A percentile compares a stretch with the other conserved stretches of the same genome.
phyloP scores from a whole-genome alignment of 352 stramenopile species.

The Phytophthora colocasiae region DNA sequence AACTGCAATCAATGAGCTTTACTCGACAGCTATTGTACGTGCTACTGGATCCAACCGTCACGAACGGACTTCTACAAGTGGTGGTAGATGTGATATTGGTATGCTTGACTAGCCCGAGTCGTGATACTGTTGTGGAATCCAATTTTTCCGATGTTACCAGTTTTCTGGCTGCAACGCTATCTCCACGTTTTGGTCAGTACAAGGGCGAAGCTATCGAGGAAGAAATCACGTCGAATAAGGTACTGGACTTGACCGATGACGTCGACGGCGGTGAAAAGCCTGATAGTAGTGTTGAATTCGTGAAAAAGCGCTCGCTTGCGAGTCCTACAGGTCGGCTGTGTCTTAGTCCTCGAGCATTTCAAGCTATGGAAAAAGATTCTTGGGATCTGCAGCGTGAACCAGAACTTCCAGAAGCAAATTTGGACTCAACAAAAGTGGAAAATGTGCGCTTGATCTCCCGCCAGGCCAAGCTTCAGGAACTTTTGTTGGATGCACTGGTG shows the following conservation, averaged over 20 bases:
- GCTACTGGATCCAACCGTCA: conserved; percentile 63
- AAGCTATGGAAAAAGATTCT: conserved; percentile 10
- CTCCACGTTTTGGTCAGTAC: conserved; percentile 52
- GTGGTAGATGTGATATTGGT: conserved; percentile 76
- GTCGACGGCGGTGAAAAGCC: conserved; percentile 1
- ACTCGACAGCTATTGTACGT: conserved; percentile 76
- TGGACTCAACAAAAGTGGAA: background rate
- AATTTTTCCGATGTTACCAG: conserved; percentile 75
- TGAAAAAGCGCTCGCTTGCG: conserved; percentile 18
- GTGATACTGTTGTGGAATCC: conserved; percentile 46
- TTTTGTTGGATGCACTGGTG: conserved; percentile 67
- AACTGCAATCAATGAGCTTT: conserved; percentile 72
- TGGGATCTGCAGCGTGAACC: conserved; percentile 12
- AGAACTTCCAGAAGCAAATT: conserved; percentile 4
- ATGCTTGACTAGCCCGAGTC: conserved; percentile 57
- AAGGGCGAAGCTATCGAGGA: conserved; percentile 12
- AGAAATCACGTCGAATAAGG: conserved; percentile 12
- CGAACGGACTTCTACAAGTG: conserved; percentile 55
- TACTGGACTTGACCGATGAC: conserved; percentile 3
- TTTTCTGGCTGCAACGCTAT: conserved; percentile 67
- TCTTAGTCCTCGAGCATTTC: conserved; percentile 55
- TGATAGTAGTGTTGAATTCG: conserved; percentile 4
- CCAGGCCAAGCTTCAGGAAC: conserved; percentile 61
- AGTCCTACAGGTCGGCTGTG: conserved; percentile 45
- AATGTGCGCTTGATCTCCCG: conserved; percentile 24